Evolutionary conservation across 2,329 filamentous ascomycete genomes (phyloP).

Genomic region (Verticillium dahliae): DNA sequence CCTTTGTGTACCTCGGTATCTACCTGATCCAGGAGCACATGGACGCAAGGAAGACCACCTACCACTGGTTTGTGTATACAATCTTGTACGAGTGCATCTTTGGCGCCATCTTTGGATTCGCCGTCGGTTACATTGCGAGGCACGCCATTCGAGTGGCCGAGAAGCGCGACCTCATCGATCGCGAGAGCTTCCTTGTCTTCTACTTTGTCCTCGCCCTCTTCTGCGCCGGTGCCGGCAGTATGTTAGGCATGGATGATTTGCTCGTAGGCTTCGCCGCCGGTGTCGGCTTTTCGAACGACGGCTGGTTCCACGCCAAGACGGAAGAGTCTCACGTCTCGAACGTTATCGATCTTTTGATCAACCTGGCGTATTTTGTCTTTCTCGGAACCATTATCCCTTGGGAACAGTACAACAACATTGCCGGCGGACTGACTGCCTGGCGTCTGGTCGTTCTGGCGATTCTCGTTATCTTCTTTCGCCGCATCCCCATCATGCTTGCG

Average conservation of each 20-base stretch:
- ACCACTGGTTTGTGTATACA: slow-evolving; percentile 84
- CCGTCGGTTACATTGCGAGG: slow-evolving; percentile 81
- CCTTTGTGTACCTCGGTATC: slow-evolving; percentile 87
- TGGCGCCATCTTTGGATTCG: slow-evolving; percentile 80
- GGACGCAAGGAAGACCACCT: slow-evolving; percentile 60
- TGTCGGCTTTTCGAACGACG: slow-evolving; percentile 98
- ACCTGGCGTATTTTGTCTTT: slow-evolving; percentile 97
- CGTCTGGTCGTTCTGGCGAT: slow-evolving; percentile 88
- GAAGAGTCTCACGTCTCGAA: slow-evolving; percentile 98
- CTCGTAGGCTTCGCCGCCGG: slow-evolving; percentile 91
- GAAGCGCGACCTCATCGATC: slow-evolving; percentile 77
- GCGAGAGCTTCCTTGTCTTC: slow-evolving; percentile 96
- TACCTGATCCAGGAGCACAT: slow-evolving; percentile 82
- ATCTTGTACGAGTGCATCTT: slow-evolving; percentile 95
- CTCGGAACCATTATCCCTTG: slow-evolving; percentile 96
- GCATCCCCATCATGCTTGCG: slow-evolving; percentile 88
- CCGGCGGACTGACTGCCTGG: slow-evolving; percentile 77
- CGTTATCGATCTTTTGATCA: slow-evolving; percentile 95
- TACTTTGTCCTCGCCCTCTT: slow-evolving; percentile 97
- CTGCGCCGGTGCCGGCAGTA: slow-evolving; percentile 86
- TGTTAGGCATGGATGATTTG: slow-evolving; percentile 87
- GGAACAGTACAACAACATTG: slow-evolving; percentile 76
- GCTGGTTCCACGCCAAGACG: slow-evolving; percentile 97
- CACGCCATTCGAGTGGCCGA: slow-evolving; percentile 88
- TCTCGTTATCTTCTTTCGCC: slow-evolving; percentile 89